These are phyloP conservation scores for Solanum sitiens DNA, from an alignment of 257 asterid genomes.

Conservation along the genomic window DNA sequence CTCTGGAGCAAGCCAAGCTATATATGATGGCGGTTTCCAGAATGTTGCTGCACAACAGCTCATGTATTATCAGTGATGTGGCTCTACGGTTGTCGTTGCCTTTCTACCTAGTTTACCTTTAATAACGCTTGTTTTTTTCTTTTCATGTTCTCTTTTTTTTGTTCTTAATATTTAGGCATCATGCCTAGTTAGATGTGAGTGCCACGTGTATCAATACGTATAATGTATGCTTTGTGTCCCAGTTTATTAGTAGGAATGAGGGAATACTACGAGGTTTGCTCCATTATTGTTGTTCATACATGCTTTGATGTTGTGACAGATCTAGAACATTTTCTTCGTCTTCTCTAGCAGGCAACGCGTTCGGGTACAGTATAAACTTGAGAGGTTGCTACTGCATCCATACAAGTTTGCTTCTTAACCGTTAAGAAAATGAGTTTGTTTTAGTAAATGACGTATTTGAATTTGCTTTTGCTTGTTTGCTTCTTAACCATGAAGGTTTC, in stretches of 20 bases:
- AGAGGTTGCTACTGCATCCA: background rate
- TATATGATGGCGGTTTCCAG: conserved; percentile 16
- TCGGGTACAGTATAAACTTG: background rate
- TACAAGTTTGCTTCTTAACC: background rate
- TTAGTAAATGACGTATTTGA: background rate
- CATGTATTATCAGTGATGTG: conserved; percentile 13
- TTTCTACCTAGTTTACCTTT: background rate
- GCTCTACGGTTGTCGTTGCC: background rate
- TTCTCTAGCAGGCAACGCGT: background rate
- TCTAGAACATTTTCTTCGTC: background rate
- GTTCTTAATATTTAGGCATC: background rate
- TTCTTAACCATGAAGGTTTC: background rate
- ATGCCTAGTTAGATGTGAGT: background rate
- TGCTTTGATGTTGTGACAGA: background rate
- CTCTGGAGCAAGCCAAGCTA: conserved; percentile 36
- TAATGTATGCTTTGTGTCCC: background rate
- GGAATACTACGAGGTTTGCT: background rate
- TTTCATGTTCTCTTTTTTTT: background rate
- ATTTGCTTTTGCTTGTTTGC: background rate
- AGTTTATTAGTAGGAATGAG: background rate
- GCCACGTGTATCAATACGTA: background rate
- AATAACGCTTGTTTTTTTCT: background rate
- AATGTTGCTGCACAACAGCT: conserved; percentile 10
- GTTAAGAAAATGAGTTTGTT: background rate
- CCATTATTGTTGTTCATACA: background rate